A percentile compares a stretch with the other conserved stretches of the same genome.
Conservation (phyloP, 495 filamentous ascomycete genomes). For the Neurospora sp. region DNA sequence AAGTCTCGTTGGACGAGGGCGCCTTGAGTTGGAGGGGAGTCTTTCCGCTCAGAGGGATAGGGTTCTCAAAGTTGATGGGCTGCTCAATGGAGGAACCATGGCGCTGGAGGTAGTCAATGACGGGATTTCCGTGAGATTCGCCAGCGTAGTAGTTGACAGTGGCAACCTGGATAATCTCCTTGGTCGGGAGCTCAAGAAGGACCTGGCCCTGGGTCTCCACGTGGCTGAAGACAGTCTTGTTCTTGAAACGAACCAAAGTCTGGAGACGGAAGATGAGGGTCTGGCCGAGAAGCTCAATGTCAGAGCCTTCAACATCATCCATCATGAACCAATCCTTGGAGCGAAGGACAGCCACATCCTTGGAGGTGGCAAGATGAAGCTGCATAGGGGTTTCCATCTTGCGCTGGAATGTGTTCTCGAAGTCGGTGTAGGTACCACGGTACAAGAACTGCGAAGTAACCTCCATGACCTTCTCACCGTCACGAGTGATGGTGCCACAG, state of each 20-base stretch:
- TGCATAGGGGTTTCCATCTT: conserved; percentile 95
- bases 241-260: conserved; percentile 87
- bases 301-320: conserved; percentile 48
- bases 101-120: conserved; percentile 90
- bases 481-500: conserved; percentile 84
- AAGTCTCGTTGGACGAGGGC: conserved; percentile 95
- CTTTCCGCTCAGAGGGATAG: conserved; percentile 91
- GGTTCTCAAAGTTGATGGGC: conserved; percentile 92
- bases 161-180: conserved; percentile 93
- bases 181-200: conserved; percentile 87
- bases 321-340: conserved; percentile 97
- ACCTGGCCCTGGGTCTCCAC: conserved; percentile 92
- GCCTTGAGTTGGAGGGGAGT: conserved; percentile 76
- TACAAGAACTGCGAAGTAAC: conserved; percentile 98
- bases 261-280: conserved; percentile 95
- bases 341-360: conserved; percentile 85
- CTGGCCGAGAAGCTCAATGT: conserved; percentile 77
- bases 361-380: conserved; percentile 71
- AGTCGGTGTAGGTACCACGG: conserved; percentile 84
- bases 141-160: conserved; percentile 90
- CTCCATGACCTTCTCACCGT: conserved; percentile 89
- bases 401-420: conserved; percentile 95
- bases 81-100: conserved; percentile 92
- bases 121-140: conserved; percentile 86
- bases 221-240: conserved; percentile 81